Evolutionary conservation across 768 basidiomycete genomes (phyloP).

Genomic region (Pisolithus microcarpus): DNA sequence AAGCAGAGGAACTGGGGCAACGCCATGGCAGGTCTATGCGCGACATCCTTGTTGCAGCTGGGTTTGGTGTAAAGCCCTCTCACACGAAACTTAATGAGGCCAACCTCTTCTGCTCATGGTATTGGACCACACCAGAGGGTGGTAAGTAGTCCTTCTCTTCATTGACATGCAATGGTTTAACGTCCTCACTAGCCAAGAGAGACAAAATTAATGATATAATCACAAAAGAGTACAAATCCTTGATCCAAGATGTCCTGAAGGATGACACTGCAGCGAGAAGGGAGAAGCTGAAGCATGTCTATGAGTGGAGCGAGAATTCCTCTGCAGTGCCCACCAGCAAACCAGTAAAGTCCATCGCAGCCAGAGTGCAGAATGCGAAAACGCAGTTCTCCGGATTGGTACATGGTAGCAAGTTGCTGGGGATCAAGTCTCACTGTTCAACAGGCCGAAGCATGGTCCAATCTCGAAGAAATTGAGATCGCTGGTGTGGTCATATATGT

Average conservation of each 20-base stretch:
- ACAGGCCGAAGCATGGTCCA: too few relatives aligned
- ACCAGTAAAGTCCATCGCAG: too few relatives aligned
- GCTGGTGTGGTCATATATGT: too few relatives aligned
- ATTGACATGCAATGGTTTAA: not conserved
- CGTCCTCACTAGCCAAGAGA: not conserved
- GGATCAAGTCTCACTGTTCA: too few relatives aligned
- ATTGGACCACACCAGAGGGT: not conserved
- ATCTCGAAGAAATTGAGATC: too few relatives aligned
- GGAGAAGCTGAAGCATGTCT: not conserved
- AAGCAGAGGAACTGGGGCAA: not conserved
- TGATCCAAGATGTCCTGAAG: not conserved
- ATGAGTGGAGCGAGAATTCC: not conserved
- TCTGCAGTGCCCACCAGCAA: too few relatives aligned
- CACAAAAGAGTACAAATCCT: not conserved
- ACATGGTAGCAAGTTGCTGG: too few relatives aligned
- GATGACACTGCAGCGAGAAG: not conserved
- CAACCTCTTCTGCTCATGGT: not conserved
- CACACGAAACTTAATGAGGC: not conserved
- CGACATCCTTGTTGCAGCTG: not conserved
- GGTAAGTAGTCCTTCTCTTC: not conserved
- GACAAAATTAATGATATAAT: not conserved
- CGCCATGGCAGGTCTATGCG: not conserved
- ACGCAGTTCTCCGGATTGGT: too few relatives aligned
- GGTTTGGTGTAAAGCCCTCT: not conserved
- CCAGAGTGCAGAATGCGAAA: too few relatives aligned